phyloP scores from a whole-genome alignment of 1,139 yeast genomes.

The Magnusiomyces fungicola region DNA sequence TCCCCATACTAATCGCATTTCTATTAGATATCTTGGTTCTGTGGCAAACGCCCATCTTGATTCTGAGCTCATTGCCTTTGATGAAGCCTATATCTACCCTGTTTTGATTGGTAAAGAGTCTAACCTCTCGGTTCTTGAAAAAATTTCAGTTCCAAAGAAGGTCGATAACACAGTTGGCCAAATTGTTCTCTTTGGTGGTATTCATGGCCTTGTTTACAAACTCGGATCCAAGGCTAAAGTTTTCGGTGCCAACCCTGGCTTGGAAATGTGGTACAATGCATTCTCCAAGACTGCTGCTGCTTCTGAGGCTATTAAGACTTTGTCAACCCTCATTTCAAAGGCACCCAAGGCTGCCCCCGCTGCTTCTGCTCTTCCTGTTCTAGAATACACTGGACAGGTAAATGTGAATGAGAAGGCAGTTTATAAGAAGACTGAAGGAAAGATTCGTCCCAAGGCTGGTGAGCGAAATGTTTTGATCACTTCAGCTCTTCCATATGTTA shows the following conservation, averaged over 20 bases:
- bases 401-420: slow-evolving; percentile 33
- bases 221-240: slow-evolving; percentile 10
- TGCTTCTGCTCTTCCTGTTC: slow-evolving; percentile 26
- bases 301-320: slow-evolving; percentile 18
- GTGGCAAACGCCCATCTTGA: slow-evolving; percentile 24
- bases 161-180: slow-evolving; percentile 24
- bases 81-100: slow-evolving; percentile 16
- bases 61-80: slow-evolving; percentile 23
- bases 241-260: slow-evolving; percentile 3
- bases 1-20: slow-evolving; percentile 21
- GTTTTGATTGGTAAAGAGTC: slow-evolving; percentile 17
- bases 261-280: slow-evolving; percentile 12
- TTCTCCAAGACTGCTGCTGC: slow-evolving; percentile 17
- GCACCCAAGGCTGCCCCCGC: slow-evolving; percentile 8
- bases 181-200: slow-evolving; percentile 16
- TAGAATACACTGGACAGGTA: slow-evolving; percentile 51
- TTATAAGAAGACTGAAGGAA: slow-evolving; percentile 22
- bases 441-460: slow-evolving; percentile 49
- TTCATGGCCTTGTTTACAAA: slow-evolving; percentile 14
- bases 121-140: slow-evolving; percentile 4
- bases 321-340: neutral
- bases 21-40: slow-evolving; percentile 32
- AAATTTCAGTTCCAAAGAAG: slow-evolving; percentile 11
- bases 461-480: slow-evolving; percentile 83
- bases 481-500: slow-evolving; percentile 95